Percentiles rank a stretch among this genome's conserved stretches.
Evolutionary conservation across 1,284 basidiomycete species (phyloP).

Genomic region (Lentinula novae-zelandiae): DNA sequence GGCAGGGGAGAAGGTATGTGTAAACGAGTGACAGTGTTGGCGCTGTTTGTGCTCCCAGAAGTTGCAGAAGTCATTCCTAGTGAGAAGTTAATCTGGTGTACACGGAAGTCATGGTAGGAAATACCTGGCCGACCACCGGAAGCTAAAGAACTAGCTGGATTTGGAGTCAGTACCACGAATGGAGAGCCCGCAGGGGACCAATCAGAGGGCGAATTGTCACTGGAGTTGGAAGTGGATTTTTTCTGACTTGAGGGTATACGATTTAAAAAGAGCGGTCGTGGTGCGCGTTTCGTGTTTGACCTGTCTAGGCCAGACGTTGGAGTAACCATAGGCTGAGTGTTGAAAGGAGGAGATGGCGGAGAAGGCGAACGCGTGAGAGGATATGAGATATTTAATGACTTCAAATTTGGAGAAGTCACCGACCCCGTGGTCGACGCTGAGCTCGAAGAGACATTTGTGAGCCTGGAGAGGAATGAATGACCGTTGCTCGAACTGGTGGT

Average conservation of each 20-base stretch:
- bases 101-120: background rate
- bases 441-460: slow-evolving; percentile 1
- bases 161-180: slow-evolving; percentile 11
- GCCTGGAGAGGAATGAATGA: slow-evolving; percentile 5
- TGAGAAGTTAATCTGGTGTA: background rate
- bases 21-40: background rate
- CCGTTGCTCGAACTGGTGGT: background rate
- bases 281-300: background rate
- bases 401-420: background rate
- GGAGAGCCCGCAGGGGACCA: slow-evolving; percentile 10
- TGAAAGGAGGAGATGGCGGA: slow-evolving; percentile 3
- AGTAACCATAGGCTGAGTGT: background rate
- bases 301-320: background rate
- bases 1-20: background rate
- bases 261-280: slow-evolving; percentile 10
- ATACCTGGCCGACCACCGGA: slow-evolving; percentile 3
- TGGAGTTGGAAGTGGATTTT: background rate
- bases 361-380: slow-evolving; percentile 10
- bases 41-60: background rate
- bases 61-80: background rate
- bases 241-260: slow-evolving; percentile 6
- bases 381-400: slow-evolving; percentile 5
- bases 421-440: slow-evolving; percentile 2
- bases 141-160: background rate
- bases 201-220: background rate